A percentile compares a stretch with the other conserved stretches of the same genome.
phyloP scores from a whole-genome alignment of 164 flowering plant species.

The Umbilicus rupestris region DNA sequence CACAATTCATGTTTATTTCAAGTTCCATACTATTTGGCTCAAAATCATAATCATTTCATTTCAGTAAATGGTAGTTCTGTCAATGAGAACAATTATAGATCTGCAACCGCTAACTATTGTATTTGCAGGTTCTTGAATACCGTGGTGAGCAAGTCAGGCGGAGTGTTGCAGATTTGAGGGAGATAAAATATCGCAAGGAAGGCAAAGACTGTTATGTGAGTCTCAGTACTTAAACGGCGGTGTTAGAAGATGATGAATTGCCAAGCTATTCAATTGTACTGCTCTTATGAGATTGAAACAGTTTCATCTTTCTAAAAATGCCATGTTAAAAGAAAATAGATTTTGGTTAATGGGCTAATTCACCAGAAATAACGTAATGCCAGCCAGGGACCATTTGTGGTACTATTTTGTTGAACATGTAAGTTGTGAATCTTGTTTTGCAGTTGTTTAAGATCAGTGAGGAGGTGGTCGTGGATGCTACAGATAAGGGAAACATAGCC shows the following conservation, averaged over 20 bases:
- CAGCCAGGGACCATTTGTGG: not conserved
- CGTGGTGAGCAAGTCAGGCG: constrained; percentile 90
- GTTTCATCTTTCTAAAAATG: not conserved
- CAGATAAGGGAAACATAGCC: constrained; percentile 90
- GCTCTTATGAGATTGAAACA: not conserved
- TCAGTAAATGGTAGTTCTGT: not conserved
- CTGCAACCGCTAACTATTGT: not conserved
- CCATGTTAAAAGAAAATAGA: not conserved
- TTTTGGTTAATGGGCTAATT: not conserved
- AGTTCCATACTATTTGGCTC: not conserved
- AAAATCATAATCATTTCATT: not conserved
- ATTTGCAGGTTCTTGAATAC: constrained; percentile 45
- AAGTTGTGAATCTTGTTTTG: constrained; percentile 10
- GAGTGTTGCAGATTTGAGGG: constrained; percentile 76
- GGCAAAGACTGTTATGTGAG: constrained; percentile 76
- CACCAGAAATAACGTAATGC: not conserved
- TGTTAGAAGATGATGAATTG: not conserved
- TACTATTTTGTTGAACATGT: not conserved
- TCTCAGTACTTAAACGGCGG: constrained; percentile 3
- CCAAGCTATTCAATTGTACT: not conserved
- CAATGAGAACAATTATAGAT: not conserved
- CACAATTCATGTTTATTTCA: not conserved
- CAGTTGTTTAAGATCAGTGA: constrained; percentile 98
- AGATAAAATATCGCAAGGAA: constrained; percentile 42
- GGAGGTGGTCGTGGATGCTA: constrained; percentile 94